Base-by-base conservation (phyloP, 805 yeast genomes). In the Pichia occidentalis region DNA sequence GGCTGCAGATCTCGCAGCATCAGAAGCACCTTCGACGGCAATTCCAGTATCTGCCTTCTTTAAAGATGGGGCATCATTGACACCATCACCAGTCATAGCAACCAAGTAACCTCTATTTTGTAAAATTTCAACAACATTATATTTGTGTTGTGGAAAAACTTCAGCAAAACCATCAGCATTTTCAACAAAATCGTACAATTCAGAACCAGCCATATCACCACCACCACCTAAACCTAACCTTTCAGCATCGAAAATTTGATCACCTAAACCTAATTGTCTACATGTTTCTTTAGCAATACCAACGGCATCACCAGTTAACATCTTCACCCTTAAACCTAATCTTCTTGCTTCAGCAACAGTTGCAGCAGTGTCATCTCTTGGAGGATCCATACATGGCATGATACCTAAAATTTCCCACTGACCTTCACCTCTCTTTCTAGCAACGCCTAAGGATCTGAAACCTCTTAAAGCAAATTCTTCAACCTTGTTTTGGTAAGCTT, bases 81-180 rank as follows among this genome's bases (percentile, higher is more conserved):
- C 95, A 85, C 96, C 96, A 65, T 86, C 96, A 83, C 96, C 96
- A 75, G 96, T 86, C 96, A 86, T 86, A 69, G 95, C 96, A 71
- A 87, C 95, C 71, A 86, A 77, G 80, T 83, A 85, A 70, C 95
- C 95, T 77, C 95, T 81, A 65, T 80, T 76, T 75, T 86, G 95
- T 68, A 86, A 77, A 64, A 85, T 85, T 73, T 85, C 95, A 68
- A 86, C 96, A 60, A 88, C 95, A 64, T 81, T 85, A 75, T 84
- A 85, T 73, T 86, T 86, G 75, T 86, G 95, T 75, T 86, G 95
- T 55, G 96, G 96, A 94, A 86, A 86, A 64, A 86, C 95, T 74
- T 86, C 95, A 67, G 95, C 95, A 66, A 86, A 86, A 76, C 96
- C 96, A 73, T 86, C 96, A 51, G 96, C 96, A 61, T 85, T 85